Evolutionary conservation across 2,329 filamentous ascomycete species (phyloP).

Genomic region (Neurospora crassa): DNA sequence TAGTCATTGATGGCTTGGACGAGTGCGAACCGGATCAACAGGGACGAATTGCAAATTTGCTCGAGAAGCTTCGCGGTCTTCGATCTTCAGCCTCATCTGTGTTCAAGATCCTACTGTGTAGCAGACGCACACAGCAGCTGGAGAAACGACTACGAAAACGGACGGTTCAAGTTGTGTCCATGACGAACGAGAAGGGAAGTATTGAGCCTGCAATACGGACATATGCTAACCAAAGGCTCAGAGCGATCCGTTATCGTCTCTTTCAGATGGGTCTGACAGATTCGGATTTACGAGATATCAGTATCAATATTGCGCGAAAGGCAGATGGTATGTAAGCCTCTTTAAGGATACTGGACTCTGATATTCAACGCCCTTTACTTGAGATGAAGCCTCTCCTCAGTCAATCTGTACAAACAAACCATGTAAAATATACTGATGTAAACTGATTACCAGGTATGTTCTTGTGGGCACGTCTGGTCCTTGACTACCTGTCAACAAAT

Average conservation of each 20-base stretch:
- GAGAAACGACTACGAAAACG: slow-evolving; percentile 10
- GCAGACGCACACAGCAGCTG: slow-evolving; percentile 12
- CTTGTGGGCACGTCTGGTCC: slow-evolving; percentile 25
- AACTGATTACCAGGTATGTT: slow-evolving; percentile 25
- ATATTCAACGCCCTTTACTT: not conserved
- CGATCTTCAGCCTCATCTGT: slow-evolving; percentile 3
- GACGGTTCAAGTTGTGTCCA: slow-evolving; percentile 14
- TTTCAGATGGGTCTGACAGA: slow-evolving; percentile 11
- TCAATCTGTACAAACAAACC: not conserved
- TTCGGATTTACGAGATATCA: slow-evolving; percentile 12
- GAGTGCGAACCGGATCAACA: slow-evolving; percentile 11
- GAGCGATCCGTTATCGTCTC: slow-evolving; percentile 5
- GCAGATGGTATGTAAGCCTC: slow-evolving; percentile 18
- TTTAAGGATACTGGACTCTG: not conserved
- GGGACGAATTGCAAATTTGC: slow-evolving; percentile 4
- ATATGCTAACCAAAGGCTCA: slow-evolving; percentile 6
- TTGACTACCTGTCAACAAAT: slow-evolving; percentile 24
- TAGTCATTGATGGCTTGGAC: slow-evolving; percentile 21
- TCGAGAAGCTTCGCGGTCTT: slow-evolving; percentile 9
- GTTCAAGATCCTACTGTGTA: slow-evolving; percentile 22
- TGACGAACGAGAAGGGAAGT: slow-evolving; percentile 17
- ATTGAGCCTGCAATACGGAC: slow-evolving; percentile 3
- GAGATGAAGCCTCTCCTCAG: not conserved
- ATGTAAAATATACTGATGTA: not conserved
- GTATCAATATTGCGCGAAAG: slow-evolving; percentile 14